Base-by-base conservation (phyloP, 2,329 filamentous ascomycete genomes). In the Pyrenochaeta sp. region DNA sequence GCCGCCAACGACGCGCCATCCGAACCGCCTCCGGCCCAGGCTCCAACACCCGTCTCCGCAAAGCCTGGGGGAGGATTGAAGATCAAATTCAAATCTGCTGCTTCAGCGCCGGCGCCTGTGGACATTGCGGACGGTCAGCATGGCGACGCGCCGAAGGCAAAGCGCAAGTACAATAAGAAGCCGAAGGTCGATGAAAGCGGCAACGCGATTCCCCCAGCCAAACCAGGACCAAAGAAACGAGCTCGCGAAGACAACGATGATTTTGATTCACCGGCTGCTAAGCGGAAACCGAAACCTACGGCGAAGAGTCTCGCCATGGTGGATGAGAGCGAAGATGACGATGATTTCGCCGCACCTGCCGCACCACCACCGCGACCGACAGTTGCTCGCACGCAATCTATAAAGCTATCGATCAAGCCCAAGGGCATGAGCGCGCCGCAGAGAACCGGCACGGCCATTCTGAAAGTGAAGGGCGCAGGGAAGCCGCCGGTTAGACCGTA, bases 401-500 rank as follows among this genome's bases (percentile, higher is more conserved):
- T 70, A 56, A 73, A 72, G 52, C 52, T 72, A 3, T 69, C 66
- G 1, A 61, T 75, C 31, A 76, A 74, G 47, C 59, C 72, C 15
- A 75, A 75, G 31, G 64, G 55, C 31, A 49, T 49, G 20, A 30
- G 52, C 5, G 50, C 54, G 20, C 54, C 47, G 12, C 52, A 66
- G 45, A 52, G 64, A 36, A 49, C 65, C 27, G 52, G 58, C 12
- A 66, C 69, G 1, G 66, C 62, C 7, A 59, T 73, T n/a, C 53
- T 74, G 18, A 74, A 74, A 53, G 60, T 75, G 56, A 75, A 74
- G 45, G 69, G 71, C 17, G 59, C 60, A 0, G 73, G 73, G 5
- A 74, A 69, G 49, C 66, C 69, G 2, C 73, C 72, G 1, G 37
- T 51, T 10, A 54, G 91, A 59, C 87, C 87, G 4, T 85, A 86